These are phyloP conservation scores for Cyberlindnera meyerae DNA, from an alignment of 805 yeast genomes.

Conservation along the genomic window DNA sequence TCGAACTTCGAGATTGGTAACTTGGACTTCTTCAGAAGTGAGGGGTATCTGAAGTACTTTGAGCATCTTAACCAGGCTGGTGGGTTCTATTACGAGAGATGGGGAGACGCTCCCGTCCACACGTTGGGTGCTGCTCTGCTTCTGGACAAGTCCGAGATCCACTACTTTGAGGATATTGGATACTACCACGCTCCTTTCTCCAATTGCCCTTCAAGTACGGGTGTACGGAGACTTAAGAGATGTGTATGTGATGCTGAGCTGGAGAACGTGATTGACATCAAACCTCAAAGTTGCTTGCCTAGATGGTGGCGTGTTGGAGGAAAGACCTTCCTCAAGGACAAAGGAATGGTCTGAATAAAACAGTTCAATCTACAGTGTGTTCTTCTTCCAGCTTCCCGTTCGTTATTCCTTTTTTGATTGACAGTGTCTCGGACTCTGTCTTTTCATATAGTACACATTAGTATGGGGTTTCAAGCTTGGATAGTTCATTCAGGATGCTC, in stretches of 20 bases:
- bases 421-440: no score
- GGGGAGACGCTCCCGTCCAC: constrained; percentile 97
- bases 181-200: constrained; percentile 69
- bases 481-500: constrained; percentile 79
- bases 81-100: constrained; percentile 80
- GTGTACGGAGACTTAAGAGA: constrained; percentile 46
- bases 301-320: constrained; percentile 80
- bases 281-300: constrained; percentile 56
- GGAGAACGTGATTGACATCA: constrained; percentile 38
- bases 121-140: constrained; percentile 61
- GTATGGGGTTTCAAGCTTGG: constrained; percentile 52
- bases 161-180: constrained; percentile 79
- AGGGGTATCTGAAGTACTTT: constrained; percentile 58
- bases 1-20: constrained; percentile 78
- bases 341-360: constrained; percentile 13
- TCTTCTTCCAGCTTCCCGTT: no score
- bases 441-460: constrained; percentile 17
- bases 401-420: constrained; percentile 1
- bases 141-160: constrained; percentile 54
- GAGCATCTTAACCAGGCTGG: constrained; percentile 60
- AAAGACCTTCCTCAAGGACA: constrained; percentile 46
- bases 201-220: constrained; percentile 53
- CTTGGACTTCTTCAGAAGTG: constrained; percentile 63
- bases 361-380: neutral
- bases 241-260: constrained; percentile 55